Conservation (phyloP, 495 filamentous ascomycete species). For the Penicilliopsis zonata region DNA sequence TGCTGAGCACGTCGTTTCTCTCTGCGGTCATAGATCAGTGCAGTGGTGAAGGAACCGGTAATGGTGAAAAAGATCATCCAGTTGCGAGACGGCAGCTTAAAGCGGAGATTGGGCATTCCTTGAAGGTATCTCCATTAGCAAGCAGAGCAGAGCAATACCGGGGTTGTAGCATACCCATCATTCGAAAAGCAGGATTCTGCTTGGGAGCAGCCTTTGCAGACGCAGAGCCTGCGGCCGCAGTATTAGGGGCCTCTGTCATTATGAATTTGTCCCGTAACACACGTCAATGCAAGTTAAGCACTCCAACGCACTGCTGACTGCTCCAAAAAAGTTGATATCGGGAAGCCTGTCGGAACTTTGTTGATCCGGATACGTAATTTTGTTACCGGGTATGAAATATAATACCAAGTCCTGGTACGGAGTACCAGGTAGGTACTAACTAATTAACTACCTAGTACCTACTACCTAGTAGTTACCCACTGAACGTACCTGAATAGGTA, state of each 20-base stretch:
- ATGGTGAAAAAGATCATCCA: constrained; percentile 92
- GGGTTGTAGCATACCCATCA: constrained; percentile 46
- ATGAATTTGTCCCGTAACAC: no score
- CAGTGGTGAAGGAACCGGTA: constrained; percentile 61
- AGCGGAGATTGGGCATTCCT: constrained; percentile 65
- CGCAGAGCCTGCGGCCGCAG: constrained; percentile 16
- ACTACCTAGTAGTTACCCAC: no score
- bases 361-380: no score
- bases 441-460: no score
- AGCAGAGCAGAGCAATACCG: background rate
- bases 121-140: constrained; percentile 1
- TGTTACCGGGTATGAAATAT: no score
- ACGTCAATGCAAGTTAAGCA: no score
- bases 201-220: constrained; percentile 29
- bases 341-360: no score
- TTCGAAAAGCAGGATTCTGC: constrained; percentile 57
- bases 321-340: no score
- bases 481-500: no score
- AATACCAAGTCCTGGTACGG: no score
- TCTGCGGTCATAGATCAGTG: constrained; percentile 78
- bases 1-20: constrained; percentile 72
- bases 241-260: constrained; percentile 27
- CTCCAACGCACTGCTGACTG: no score
- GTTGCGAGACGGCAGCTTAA: constrained; percentile 87
- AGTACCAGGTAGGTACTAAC: no score